Evolutionary conservation across 495 filamentous ascomycete genomes (phyloP).

Genomic region (Tuber microsphaerosporum): DNA sequence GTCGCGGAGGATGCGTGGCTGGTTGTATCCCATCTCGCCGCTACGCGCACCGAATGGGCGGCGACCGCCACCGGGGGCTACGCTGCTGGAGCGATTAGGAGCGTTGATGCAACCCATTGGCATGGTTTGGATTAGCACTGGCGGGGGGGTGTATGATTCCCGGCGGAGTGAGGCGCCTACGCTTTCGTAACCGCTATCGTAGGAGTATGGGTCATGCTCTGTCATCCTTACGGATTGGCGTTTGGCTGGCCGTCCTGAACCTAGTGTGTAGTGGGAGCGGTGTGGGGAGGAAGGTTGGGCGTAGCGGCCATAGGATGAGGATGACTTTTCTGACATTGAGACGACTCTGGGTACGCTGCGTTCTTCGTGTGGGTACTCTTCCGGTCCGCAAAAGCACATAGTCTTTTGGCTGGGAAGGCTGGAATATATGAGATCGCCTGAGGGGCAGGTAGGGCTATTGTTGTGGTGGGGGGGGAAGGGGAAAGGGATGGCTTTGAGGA

Average conservation of each 20-base stretch:
- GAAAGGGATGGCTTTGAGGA: background rate
- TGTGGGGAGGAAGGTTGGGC: slow-evolving; percentile 11
- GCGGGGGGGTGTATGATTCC: slow-evolving; percentile 27
- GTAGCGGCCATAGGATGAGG: slow-evolving; percentile 28
- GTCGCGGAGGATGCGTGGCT: slow-evolving; percentile 26
- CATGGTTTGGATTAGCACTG: slow-evolving; percentile 30
- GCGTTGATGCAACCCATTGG: slow-evolving; percentile 25
- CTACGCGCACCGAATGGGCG: slow-evolving; percentile 21
- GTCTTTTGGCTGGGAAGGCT: slow-evolving; percentile 9
- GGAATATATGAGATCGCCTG: background rate
- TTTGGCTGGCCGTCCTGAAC: slow-evolving; percentile 13
- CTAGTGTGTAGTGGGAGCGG: slow-evolving; percentile 7
- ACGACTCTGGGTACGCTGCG: slow-evolving; percentile 13
- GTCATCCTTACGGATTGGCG: slow-evolving; percentile 18
- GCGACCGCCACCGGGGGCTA: slow-evolving; percentile 14
- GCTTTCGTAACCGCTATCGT: slow-evolving; percentile 17
- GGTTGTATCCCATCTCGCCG: slow-evolving; percentile 35
- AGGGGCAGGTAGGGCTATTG: background rate
- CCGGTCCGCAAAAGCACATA: slow-evolving; percentile 31
- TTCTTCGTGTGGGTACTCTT: slow-evolving; percentile 28
- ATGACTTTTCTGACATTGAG: slow-evolving; percentile 25
- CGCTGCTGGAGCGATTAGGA: slow-evolving; percentile 5
- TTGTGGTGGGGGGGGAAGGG: background rate
- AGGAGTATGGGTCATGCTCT: slow-evolving; percentile 16
- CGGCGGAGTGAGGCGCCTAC: slow-evolving; percentile 18